Conservation (phyloP, 352 stramenopile genomes). For the Phytopythium cucurbitacearum region DNA sequence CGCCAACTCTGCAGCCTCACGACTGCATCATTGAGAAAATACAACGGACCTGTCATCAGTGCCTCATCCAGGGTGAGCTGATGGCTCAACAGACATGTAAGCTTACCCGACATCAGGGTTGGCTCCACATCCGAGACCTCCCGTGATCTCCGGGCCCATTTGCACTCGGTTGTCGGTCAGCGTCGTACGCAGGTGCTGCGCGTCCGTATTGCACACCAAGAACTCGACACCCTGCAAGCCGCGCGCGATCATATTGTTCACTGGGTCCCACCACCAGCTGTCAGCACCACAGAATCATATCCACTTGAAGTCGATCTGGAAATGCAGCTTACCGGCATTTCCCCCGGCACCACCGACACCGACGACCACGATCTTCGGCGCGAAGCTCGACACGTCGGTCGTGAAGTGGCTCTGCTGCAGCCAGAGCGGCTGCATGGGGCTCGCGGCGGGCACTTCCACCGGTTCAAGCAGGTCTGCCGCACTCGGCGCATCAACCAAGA, state of each 20-base stretch:
- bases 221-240: constrained; percentile 83
- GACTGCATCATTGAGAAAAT: constrained; percentile 20
- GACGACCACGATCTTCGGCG: constrained; percentile 84
- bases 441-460: constrained; percentile 31
- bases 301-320: not conserved
- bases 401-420: constrained; percentile 59
- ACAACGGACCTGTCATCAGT: not conserved
- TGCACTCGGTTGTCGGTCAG: constrained; percentile 90
- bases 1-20: constrained; percentile 65
- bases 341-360: constrained; percentile 85
- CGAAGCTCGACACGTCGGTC: constrained; percentile 68
- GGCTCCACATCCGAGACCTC: constrained; percentile 72
- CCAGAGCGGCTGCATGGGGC: constrained; percentile 71
- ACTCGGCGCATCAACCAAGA: constrained; percentile 7
- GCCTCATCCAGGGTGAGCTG: too few relatives aligned
- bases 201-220: constrained; percentile 90
- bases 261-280: constrained; percentile 14
- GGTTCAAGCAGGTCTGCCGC: constrained; percentile 24
- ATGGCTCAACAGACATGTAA: not conserved
- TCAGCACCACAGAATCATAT: not conserved
- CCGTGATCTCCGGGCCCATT: constrained; percentile 85
- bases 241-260: constrained; percentile 89
- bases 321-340: constrained; percentile 56
- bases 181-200: constrained; percentile 87
- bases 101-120: constrained; percentile 75